Conservation (phyloP, 768 basidiomycete genomes). For the Tephrocybe sp. region DNA sequence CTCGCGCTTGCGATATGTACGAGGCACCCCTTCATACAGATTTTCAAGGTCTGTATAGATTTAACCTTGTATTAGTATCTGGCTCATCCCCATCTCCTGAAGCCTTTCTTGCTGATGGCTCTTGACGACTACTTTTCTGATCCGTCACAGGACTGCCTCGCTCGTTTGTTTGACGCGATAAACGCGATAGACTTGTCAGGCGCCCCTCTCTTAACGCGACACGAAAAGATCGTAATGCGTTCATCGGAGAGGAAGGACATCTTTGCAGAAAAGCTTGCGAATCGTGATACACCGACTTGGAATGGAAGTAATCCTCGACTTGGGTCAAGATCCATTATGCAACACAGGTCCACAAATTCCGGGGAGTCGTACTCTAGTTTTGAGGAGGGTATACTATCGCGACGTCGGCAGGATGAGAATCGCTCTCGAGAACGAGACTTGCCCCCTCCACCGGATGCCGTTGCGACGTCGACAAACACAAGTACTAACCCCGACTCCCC, state of each 20-base stretch:
- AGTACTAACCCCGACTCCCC: slow-evolving; percentile 50
- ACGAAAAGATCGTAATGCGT: slow-evolving; percentile 89
- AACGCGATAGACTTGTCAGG: slow-evolving; percentile 88
- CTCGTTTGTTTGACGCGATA: slow-evolving; percentile 88
- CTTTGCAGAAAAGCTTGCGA: slow-evolving; percentile 79
- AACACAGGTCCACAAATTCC: slow-evolving; percentile 53
- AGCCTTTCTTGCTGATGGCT: slow-evolving; percentile 93
- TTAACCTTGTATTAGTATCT: background rate
- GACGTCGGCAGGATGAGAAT: slow-evolving; percentile 35
- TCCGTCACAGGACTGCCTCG: slow-evolving; percentile 88
- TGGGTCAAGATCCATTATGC: slow-evolving; percentile 27
- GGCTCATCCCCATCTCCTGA: background rate
- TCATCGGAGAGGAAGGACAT: slow-evolving; percentile 90
- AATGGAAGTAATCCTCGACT: slow-evolving; percentile 23
- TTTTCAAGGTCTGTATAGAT: slow-evolving; percentile 71
- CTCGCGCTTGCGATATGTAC: slow-evolving; percentile 95
- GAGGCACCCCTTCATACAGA: slow-evolving; percentile 90
- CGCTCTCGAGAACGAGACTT: slow-evolving; percentile 34
- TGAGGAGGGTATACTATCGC: slow-evolving; percentile 64
- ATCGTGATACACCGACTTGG: slow-evolving; percentile 25
- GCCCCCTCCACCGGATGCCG: slow-evolving; percentile 29
- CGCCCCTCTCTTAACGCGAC: slow-evolving; percentile 74
- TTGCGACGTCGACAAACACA: slow-evolving; percentile 27
- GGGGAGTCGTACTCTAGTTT: slow-evolving; percentile 67
- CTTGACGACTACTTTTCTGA: slow-evolving; percentile 92